Percentiles rank a stretch among this genome's conserved stretches.
These are phyloP conservation scores for Leptomonas pyrrhocoris DNA, from an alignment of 208 protist genomes.

Conservation along the genomic window DNA sequence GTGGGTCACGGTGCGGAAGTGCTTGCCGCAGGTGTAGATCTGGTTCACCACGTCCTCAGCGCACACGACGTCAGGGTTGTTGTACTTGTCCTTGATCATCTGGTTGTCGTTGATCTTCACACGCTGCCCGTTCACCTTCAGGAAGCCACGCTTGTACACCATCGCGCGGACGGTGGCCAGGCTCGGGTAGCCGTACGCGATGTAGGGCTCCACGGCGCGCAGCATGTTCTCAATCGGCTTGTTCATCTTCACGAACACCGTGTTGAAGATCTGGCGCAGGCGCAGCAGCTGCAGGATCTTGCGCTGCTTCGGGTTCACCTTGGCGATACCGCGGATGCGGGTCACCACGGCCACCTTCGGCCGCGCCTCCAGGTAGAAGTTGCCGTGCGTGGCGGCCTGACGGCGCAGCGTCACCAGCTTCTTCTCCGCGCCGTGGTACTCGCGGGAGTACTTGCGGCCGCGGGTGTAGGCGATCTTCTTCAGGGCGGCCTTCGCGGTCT, in stretches of 20 bases:
- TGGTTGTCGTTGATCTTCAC: constrained; percentile 97
- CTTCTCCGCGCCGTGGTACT: constrained; percentile 95
- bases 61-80: constrained; percentile 96
- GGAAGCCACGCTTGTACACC: constrained; percentile 99
- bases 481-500: constrained; percentile 66
- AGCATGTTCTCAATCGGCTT: constrained; percentile 99
- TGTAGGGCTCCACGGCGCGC: constrained; percentile 98
- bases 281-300: constrained; percentile 99
- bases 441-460: constrained; percentile 93
- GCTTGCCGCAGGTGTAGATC: constrained; percentile 98
- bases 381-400: constrained; percentile 90
- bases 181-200: constrained; percentile 99
- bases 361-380: constrained; percentile 98
- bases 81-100: constrained; percentile 96
- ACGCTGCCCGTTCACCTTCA: constrained; percentile 97
- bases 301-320: constrained; percentile 96
- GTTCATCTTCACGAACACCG: constrained; percentile 99
- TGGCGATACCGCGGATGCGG: constrained; percentile 99
- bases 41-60: constrained; percentile 99
- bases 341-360: constrained; percentile 99
- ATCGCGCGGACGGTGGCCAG: constrained; percentile 97
- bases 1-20: constrained; percentile 98
- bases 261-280: constrained; percentile 99
- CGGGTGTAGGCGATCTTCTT: constrained; percentile 79
- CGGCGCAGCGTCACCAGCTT: constrained; percentile 85